phyloP scores from a whole-genome alignment of 768 basidiomycete species.

The Lactarius hengduanensis region DNA sequence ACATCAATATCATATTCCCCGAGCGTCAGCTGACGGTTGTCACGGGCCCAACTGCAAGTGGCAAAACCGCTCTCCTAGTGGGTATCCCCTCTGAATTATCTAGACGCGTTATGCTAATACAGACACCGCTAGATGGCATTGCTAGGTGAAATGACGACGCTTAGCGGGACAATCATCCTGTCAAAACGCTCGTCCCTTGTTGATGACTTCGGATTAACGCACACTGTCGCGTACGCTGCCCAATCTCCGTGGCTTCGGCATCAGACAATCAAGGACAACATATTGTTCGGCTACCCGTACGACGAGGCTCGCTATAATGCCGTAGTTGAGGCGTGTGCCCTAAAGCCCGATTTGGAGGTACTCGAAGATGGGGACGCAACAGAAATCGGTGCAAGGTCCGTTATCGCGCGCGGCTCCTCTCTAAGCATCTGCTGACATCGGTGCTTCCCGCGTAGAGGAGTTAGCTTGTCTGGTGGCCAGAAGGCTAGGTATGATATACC shows the following conservation, averaged over 20 bases:
- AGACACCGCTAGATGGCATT: constrained; percentile 53
- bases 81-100: constrained; percentile 27
- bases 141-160: constrained; percentile 67
- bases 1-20: constrained; percentile 70
- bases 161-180: constrained; percentile 58
- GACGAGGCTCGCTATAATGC: constrained; percentile 72
- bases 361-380: constrained; percentile 86
- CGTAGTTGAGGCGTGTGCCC: constrained; percentile 82
- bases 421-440: constrained; percentile 8
- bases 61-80: constrained; percentile 78
- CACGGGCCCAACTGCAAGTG: constrained; percentile 77
- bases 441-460: constrained; percentile 45
- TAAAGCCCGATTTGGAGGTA: constrained; percentile 76
- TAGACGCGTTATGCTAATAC: background rate
- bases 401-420: background rate
- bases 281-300: constrained; percentile 53
- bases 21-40: constrained; percentile 67
- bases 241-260: constrained; percentile 49
- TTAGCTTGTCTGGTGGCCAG: constrained; percentile 79
- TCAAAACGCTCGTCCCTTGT: constrained; percentile 60
- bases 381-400: constrained; percentile 72
- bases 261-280: constrained; percentile 57
- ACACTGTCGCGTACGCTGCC: constrained; percentile 47
- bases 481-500: constrained; percentile 58
- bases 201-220: constrained; percentile 60